Conservation (phyloP, 352 stramenopile species). For the Pythium coloratum region DNA sequence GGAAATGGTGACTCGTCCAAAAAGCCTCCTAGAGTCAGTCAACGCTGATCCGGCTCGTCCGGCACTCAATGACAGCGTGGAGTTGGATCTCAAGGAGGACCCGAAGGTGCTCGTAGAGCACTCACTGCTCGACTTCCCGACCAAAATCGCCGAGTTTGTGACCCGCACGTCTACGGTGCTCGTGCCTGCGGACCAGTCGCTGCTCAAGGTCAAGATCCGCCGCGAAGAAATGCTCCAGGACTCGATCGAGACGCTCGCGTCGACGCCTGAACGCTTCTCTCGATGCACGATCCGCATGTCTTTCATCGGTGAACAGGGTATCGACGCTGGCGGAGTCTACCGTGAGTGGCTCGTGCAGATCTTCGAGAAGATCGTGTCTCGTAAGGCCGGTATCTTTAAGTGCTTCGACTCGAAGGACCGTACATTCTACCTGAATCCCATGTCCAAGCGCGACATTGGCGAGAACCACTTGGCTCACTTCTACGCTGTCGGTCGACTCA, state of each 20-base stretch:
- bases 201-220: constrained; percentile 6
- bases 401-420: constrained; percentile 51
- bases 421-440: constrained; percentile 58
- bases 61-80: constrained; percentile 1
- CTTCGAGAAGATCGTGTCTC: constrained; percentile 49
- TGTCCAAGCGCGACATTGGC: constrained; percentile 53
- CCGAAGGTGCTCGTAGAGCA: constrained; percentile 3
- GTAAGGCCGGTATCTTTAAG: constrained; percentile 54
- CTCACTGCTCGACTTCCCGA: constrained; percentile 19
- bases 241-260: constrained; percentile 58
- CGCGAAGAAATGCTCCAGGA: constrained; percentile 51
- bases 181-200: neutral
- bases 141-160: constrained; percentile 22
- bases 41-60: constrained; percentile 6
- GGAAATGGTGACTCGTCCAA: neutral
- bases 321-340: constrained; percentile 81
- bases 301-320: constrained; percentile 76
- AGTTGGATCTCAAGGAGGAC: constrained; percentile 1
- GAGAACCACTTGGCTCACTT: constrained; percentile 71
- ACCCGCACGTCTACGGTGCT: constrained; percentile 2
- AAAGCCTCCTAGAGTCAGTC: constrained; percentile 4
- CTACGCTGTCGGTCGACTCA: constrained; percentile 49
- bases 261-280: constrained; percentile 42
- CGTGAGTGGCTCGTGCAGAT: constrained; percentile 88
- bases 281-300: constrained; percentile 68